These are phyloP conservation scores for Ephemerocybe angulata DNA, from an alignment of 768 basidiomycete genomes.

Conservation along the genomic window DNA sequence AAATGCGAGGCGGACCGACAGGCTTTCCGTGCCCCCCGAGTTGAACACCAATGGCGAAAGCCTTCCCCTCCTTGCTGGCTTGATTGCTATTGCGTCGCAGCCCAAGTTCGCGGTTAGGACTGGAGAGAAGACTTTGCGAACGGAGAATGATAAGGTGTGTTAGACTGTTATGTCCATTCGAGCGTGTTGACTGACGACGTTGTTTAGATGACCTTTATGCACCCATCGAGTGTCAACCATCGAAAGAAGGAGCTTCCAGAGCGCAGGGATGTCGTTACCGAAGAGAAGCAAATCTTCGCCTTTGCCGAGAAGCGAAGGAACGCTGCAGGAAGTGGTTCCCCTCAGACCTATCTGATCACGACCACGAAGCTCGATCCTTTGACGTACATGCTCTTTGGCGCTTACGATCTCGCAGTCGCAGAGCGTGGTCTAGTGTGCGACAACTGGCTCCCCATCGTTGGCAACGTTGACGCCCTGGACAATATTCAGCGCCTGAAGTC, in stretches of 20 bases:
- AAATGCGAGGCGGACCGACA: conserved; percentile 22
- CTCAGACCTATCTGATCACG: conserved; percentile 69
- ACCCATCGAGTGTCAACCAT: conserved; percentile 83
- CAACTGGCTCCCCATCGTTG: conserved; percentile 83
- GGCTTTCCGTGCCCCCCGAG: conserved; percentile 50
- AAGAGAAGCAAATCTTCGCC: conserved; percentile 75
- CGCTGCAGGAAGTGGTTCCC: conserved; percentile 43
- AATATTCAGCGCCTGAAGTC: conserved; percentile 79
- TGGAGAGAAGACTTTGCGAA: conserved; percentile 64
- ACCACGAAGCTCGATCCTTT: conserved; percentile 86
- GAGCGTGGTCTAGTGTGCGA: conserved; percentile 82
- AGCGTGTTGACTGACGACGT: conserved; percentile 9
- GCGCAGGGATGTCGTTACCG: conserved; percentile 16
- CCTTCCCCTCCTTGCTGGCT: conserved; percentile 70
- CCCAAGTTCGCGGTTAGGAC: conserved; percentile 87
- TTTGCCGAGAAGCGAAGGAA: conserved; percentile 85
- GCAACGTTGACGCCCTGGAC: conserved; percentile 70
- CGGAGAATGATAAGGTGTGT: conserved; percentile 78
- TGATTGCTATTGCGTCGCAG: conserved; percentile 82
- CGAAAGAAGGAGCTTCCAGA: conserved; percentile 45
- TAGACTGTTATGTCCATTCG: no score
- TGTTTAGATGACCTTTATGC: conserved; percentile 69
- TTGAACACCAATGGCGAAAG: conserved; percentile 73
- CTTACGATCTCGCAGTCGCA: conserved; percentile 67
- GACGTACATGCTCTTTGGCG: conserved; percentile 89